Conservation (phyloP, 305 asterid species). For the Fraxinus floribunda region DNA sequence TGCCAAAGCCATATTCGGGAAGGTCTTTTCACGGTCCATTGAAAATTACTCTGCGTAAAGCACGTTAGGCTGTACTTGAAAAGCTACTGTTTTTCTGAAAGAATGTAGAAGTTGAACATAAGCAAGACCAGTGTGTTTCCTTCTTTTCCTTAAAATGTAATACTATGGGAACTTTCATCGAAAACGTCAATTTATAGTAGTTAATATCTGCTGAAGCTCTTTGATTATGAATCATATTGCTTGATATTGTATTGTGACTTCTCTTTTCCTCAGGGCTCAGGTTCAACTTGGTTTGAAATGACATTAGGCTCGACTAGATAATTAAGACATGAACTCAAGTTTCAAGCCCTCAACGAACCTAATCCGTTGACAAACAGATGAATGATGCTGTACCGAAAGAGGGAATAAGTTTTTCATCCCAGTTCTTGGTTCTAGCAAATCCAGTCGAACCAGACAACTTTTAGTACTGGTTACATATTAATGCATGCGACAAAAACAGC, state of each 20-base stretch:
- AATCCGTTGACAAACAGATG: not conserved
- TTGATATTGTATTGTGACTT: not conserved
- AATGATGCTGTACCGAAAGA: not conserved
- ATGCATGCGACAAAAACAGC: not conserved
- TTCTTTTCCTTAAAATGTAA: not conserved
- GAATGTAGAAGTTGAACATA: not conserved
- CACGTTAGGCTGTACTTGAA: not conserved
- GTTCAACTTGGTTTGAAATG: not conserved
- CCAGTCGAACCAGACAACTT: not conserved
- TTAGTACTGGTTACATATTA: not conserved
- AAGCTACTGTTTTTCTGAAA: not conserved
- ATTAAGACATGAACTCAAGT: not conserved
- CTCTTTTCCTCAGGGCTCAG: not conserved
- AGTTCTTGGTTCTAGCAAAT: not conserved
- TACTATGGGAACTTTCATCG: not conserved
- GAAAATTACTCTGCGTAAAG: not conserved
- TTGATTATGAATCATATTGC: not conserved
- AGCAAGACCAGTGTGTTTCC: not conserved
- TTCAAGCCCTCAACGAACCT: not conserved
- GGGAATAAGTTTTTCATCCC: not conserved
- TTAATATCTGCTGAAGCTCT: not conserved
- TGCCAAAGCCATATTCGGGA: conserved; percentile 33
- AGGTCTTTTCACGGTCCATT: conserved; percentile 23
- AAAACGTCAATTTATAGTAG: not conserved
- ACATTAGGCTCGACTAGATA: not conserved